Conservation (phyloP, 177 flowering plant species). For the Tripterygium wilfordii region DNA sequence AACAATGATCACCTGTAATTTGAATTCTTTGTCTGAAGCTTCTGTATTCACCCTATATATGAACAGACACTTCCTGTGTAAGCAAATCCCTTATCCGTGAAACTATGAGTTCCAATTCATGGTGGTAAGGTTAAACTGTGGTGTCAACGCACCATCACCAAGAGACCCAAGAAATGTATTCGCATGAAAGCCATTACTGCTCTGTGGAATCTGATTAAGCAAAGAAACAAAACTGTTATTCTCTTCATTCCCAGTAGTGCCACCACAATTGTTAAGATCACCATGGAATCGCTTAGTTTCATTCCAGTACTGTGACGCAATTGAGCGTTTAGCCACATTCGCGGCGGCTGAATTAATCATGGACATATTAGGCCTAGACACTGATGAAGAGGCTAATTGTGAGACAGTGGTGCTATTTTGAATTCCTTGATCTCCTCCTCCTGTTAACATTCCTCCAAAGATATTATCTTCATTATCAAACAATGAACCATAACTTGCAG, state of each 20-base stretch:
- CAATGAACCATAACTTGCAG: constrained; percentile 13
- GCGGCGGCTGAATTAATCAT: not conserved
- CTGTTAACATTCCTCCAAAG: constrained; percentile 31
- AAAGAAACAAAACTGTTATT: constrained; percentile 21
- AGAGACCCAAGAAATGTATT: constrained; percentile 31
- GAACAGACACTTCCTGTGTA: too few species aligned
- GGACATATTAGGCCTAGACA: constrained; percentile 1
- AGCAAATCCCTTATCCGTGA: not conserved
- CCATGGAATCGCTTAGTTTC: constrained; percentile 18
- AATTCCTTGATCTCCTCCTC: constrained; percentile 9
- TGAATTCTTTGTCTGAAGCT: too few species aligned
- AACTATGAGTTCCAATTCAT: constrained; percentile 56
- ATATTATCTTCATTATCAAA: constrained; percentile 30
- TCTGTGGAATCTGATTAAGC: constrained; percentile 25
- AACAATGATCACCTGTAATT: too few species aligned
- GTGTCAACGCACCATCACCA: constrained; percentile 43
- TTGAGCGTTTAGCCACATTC: constrained; percentile 10
- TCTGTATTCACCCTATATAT: too few species aligned
- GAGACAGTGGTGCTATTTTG: constrained; percentile 12
- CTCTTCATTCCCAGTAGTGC: not conserved
- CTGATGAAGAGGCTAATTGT: constrained; percentile 7
- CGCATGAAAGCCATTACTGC: constrained; percentile 8
- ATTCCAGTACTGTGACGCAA: constrained; percentile 14
- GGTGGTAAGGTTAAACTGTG: constrained; percentile 38
- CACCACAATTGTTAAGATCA: constrained; percentile 11